Evolutionary conservation across 1,139 yeast genomes (phyloP).

Genomic region (Blastobotrys raffinosifermentans): DNA sequence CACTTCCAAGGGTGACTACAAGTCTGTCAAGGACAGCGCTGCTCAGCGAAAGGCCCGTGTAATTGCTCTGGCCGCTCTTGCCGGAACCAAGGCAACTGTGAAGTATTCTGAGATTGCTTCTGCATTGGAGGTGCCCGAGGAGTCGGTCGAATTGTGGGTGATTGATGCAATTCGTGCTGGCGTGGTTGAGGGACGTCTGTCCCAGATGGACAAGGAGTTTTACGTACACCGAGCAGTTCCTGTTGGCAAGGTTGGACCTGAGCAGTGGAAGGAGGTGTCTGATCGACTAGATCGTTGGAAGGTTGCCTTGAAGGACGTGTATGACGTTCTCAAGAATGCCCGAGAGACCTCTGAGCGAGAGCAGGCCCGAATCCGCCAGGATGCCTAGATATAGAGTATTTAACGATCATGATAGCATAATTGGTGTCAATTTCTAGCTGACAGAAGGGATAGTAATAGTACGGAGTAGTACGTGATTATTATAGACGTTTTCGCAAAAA

Average conservation of each 20-base stretch:
- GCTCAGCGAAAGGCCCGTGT: slow-evolving; percentile 27
- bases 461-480: too few relatives aligned
- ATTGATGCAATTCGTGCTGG: slow-evolving; percentile 41
- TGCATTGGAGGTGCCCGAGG: slow-evolving; percentile 30
- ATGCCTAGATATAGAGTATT: background rate
- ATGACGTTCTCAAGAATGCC: slow-evolving; percentile 31
- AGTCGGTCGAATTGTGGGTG: slow-evolving; percentile 38
- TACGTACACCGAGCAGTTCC: slow-evolving; percentile 36
- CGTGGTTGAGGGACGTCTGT: slow-evolving; percentile 39
- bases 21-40: slow-evolving; percentile 23
- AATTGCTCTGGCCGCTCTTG: slow-evolving; percentile 25
- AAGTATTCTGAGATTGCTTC: slow-evolving; percentile 32
- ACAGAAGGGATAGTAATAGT: too few relatives aligned
- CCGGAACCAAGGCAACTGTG: slow-evolving; percentile 25
- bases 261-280: slow-evolving; percentile 37
- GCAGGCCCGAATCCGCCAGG: slow-evolving; percentile 12
- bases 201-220: slow-evolving; percentile 36
- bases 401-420: too few relatives aligned
- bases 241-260: slow-evolving; percentile 34
- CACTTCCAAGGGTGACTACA: slow-evolving; percentile 32
- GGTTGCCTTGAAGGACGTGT: slow-evolving; percentile 31
- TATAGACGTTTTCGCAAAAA: too few relatives aligned
- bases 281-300: slow-evolving; percentile 36
- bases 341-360: slow-evolving; percentile 28
- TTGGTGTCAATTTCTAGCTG: too few relatives aligned